Percentiles rank a stretch among this genome's conserved stretches.
Conservation (phyloP, 192 early-diverging fungal species). For the Gigaspora rosea region DNA sequence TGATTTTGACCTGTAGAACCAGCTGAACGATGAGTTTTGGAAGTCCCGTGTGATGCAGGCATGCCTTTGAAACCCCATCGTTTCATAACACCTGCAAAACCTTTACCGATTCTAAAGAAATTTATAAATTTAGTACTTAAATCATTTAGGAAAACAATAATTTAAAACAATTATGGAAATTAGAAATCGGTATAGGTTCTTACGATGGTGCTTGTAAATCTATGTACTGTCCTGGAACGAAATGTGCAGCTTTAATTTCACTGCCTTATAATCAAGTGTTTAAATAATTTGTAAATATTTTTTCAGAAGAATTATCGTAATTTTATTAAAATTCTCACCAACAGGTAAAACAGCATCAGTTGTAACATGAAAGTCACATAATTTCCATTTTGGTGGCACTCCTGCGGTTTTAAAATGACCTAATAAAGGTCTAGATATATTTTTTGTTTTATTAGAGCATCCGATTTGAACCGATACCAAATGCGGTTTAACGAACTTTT, state of each 20-base stretch:
- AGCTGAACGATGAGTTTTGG: slow-evolving; percentile 80
- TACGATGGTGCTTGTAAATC: slow-evolving; percentile 85
- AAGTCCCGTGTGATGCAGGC: slow-evolving; percentile 93
- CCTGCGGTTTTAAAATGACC: slow-evolving; percentile 74
- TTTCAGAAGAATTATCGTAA: too few species aligned
- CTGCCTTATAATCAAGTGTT: slow-evolving; percentile 44
- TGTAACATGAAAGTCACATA: slow-evolving; percentile 84
- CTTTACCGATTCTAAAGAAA: slow-evolving; percentile 76
- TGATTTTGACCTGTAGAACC: slow-evolving; percentile 88
- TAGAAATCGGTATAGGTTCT: slow-evolving; percentile 32
- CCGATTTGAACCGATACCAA: slow-evolving; percentile 71
- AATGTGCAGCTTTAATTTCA: slow-evolving; percentile 80
- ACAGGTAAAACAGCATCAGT: slow-evolving; percentile 83
- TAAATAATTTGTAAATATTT: too few species aligned
- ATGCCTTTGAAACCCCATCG: slow-evolving; percentile 89
- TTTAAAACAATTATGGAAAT: neutral
- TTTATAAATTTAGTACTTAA: too few species aligned
- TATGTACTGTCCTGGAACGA: slow-evolving; percentile 93
- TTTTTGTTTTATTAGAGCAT: slow-evolving; percentile 58
- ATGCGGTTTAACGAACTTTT: slow-evolving; percentile 45
- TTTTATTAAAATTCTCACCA: slow-evolving; percentile 37
- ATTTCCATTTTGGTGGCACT: slow-evolving; percentile 74
- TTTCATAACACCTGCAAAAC: slow-evolving; percentile 98
- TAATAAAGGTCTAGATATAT: slow-evolving; percentile 68
- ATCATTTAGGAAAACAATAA: neutral